These are phyloP conservation scores for Ogataea zsoltii DNA, from an alignment of 805 yeast species.

Conservation along the genomic window DNA sequence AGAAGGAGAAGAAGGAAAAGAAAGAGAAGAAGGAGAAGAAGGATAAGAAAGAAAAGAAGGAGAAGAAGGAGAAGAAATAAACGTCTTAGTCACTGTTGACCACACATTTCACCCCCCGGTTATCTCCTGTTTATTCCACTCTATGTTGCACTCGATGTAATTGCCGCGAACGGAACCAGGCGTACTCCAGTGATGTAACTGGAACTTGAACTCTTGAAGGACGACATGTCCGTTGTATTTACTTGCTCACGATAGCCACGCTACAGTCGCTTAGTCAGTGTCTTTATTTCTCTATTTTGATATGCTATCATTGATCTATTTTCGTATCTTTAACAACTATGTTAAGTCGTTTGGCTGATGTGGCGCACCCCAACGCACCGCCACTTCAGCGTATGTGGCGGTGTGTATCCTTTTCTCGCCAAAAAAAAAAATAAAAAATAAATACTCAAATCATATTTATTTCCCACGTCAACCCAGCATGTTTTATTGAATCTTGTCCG, in stretches of 20 bases:
- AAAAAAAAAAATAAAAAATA: too few relatives aligned
- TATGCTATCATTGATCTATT: constrained; percentile 1
- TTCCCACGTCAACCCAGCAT: too few relatives aligned
- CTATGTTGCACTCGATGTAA: neutral
- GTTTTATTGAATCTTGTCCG: too few relatives aligned
- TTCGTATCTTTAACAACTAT: constrained; percentile 3
- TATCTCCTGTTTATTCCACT: too few relatives aligned
- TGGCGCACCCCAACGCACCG: too few relatives aligned
- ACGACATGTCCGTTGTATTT: neutral
- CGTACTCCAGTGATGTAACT: neutral
- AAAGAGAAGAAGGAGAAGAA: constrained; percentile 33
- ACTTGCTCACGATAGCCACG: constrained; percentile 6
- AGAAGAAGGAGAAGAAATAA: constrained; percentile 23
- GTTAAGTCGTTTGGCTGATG: too few relatives aligned
- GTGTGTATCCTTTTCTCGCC: too few relatives aligned
- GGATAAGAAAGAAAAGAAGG: constrained; percentile 27
- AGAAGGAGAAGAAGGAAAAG: constrained; percentile 28
- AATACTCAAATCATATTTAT: neutral
- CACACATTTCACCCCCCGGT: too few relatives aligned
- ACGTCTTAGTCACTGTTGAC: neutral
- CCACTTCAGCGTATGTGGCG: too few relatives aligned
- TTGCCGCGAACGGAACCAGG: neutral
- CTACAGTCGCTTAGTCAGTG: constrained; percentile 6
- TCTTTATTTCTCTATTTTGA: constrained; percentile 4
- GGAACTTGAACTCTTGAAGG: neutral